These are phyloP conservation scores for Heliamphora exappendiculata DNA, from an alignment of 148 eudicot genomes.

Conservation along the genomic window DNA sequence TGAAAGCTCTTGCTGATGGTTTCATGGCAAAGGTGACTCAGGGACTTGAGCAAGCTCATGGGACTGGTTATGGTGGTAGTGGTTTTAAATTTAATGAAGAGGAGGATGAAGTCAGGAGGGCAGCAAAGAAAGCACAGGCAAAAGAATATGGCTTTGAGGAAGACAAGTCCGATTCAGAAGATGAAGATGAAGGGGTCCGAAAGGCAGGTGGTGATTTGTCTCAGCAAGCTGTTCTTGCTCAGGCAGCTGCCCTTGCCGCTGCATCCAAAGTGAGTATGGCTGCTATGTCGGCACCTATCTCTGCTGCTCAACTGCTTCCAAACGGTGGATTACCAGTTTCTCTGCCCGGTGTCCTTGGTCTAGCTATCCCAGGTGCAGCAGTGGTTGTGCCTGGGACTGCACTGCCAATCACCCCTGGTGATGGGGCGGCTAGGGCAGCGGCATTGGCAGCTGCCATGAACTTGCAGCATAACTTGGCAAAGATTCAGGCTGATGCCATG, in stretches of 20 bases:
- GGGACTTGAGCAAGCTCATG: slow-evolving; percentile 74
- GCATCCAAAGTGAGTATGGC: slow-evolving; percentile 28
- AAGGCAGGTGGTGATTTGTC: slow-evolving; percentile 44
- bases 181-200: slow-evolving; percentile 66
- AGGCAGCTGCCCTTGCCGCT: slow-evolving; percentile 38
- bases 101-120: slow-evolving; percentile 78
- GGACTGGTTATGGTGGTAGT: slow-evolving; percentile 82
- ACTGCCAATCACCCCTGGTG: slow-evolving; percentile 22
- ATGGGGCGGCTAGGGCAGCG: slow-evolving; percentile 46
- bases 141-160: slow-evolving; percentile 76
- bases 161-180: slow-evolving; percentile 79
- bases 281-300: slow-evolving; percentile 14
- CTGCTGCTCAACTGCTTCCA: slow-evolving; percentile 26
- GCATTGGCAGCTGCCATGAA: slow-evolving; percentile 62
- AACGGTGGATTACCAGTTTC: slow-evolving; percentile 31
- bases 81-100: slow-evolving; percentile 82
- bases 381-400: slow-evolving; percentile 18
- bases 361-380: slow-evolving; percentile 18
- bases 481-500: slow-evolving; percentile 72
- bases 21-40: slow-evolving; percentile 72
- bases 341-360: slow-evolving; percentile 20
- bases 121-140: slow-evolving; percentile 88
- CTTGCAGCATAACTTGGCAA: slow-evolving; percentile 58
- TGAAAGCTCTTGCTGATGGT: slow-evolving; percentile 68
- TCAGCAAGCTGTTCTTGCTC: slow-evolving; percentile 39